Base-by-base conservation (phyloP, 257 asterid genomes). In the Fraxinus americana region DNA sequence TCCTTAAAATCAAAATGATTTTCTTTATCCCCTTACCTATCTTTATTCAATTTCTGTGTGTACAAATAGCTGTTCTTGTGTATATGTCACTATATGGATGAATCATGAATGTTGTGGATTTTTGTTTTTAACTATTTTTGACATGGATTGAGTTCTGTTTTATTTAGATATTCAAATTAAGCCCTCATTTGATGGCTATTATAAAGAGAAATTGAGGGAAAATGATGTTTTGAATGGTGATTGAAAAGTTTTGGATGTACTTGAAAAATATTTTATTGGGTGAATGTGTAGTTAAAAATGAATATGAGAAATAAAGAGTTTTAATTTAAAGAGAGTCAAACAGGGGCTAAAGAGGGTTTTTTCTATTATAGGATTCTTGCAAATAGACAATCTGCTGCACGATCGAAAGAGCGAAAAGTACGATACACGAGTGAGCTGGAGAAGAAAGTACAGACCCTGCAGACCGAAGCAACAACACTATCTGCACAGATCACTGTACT, bases 331-430 rank as follows among this genome's bases (percentile, higher is more conserved):
- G 36, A 32, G 35, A 34, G 36, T 34, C 36, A 34, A 34, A 34
- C 36, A 34, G 1, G 6, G 36, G 36, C 36, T 34, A 34, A 34
- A 34, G 36, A 34, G 54, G 73, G 63, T 19, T 52, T 71, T 43
- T 38, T 66, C 30, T 59, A 9, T 75, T 86, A 80, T 82, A 94
- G 98, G 88, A 91, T 93, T 81, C 94, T 95, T 50, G 98, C 99
- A 25, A 95, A 95, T 79, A 90, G 99, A 70, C 98, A 95, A 85
- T 95, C 99, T 72, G 99, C 99, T 5, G 97, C 99, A 14, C 91
- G 98, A 19, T 95, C 99, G 0, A 95, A 95, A 81, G 99, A 95
- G 87, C 87, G 99, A 78, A 92, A 95, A 72, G 81, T 87, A 25
- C 92, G 92, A 12, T 95, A 95, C 81, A 93, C 99, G 1, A 52